These are phyloP conservation scores for Ophidiomyces ophidiicola DNA, from an alignment of 2,329 filamentous ascomycete genomes.

Conservation along the genomic window DNA sequence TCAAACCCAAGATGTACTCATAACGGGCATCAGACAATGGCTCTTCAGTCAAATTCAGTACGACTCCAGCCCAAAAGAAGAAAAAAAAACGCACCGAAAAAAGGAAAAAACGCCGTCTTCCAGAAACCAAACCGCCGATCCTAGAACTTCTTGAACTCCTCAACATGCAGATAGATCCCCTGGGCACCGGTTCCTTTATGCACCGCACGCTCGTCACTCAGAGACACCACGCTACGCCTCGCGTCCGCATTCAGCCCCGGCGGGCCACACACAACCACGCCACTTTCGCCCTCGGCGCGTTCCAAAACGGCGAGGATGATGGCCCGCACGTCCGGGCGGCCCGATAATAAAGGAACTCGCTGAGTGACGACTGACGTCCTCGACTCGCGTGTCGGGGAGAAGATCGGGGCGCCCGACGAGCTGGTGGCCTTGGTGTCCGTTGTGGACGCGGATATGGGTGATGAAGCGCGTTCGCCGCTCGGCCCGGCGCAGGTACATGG, in stretches of 20 bases:
- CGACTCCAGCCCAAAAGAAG: too few relatives aligned
- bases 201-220: constrained; percentile 54
- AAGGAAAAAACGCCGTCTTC: neutral
- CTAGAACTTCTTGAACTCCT: constrained; percentile 38
- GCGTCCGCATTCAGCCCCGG: constrained; percentile 43
- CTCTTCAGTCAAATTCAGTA: too few relatives aligned
- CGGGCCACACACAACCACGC: constrained; percentile 52
- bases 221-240: constrained; percentile 41
- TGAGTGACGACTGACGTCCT: constrained; percentile 15
- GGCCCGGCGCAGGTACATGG: constrained; percentile 30
- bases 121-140: constrained; percentile 37
- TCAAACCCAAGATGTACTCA: too few relatives aligned
- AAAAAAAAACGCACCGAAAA: too few relatives aligned
- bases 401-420: constrained; percentile 12
- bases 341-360: constrained; percentile 32
- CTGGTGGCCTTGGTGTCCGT: constrained; percentile 7
- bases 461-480: constrained; percentile 14
- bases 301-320: constrained; percentile 47
- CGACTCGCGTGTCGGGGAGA: constrained; percentile 14
- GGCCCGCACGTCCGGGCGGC: constrained; percentile 41
- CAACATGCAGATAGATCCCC: constrained; percentile 49
- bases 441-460: neutral
- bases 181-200: constrained; percentile 56
- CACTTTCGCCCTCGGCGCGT: constrained; percentile 48
- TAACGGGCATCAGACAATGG: too few relatives aligned